Conservation (phyloP, 805 yeast species). For the Candida ipomoeae region DNA sequence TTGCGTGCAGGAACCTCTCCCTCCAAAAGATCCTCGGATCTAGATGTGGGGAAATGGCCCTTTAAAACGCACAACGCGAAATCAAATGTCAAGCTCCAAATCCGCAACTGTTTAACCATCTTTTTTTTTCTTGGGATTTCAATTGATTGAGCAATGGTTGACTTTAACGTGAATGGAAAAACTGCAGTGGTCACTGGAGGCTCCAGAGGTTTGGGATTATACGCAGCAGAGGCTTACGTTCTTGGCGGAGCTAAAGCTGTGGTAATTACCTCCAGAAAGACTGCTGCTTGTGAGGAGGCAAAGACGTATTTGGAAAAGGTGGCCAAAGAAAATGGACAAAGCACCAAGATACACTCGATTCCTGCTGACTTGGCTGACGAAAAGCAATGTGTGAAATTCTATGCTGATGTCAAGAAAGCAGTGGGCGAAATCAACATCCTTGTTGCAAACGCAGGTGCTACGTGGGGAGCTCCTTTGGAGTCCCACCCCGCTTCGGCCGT, state of each 20-base stretch:
- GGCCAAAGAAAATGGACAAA: constrained; percentile 32
- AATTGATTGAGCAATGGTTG: constrained; percentile 29
- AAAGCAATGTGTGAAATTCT: constrained; percentile 45
- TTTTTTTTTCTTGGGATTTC: not conserved
- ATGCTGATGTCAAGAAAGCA: constrained; percentile 33
- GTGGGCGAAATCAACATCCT: constrained; percentile 54
- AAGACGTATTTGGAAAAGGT: constrained; percentile 36
- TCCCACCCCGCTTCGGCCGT: constrained; percentile 59
- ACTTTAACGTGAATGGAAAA: constrained; percentile 53
- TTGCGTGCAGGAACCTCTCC: not conserved
- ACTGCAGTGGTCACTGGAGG: constrained; percentile 71
- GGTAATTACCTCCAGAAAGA: constrained; percentile 62
- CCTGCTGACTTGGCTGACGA: constrained; percentile 55
- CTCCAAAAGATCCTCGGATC: constrained; percentile 1
- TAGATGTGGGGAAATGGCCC: not conserved
- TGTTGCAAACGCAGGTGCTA: constrained; percentile 75
- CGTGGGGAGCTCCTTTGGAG: constrained; percentile 68
- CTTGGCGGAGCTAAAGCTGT: constrained; percentile 59
- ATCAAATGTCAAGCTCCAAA: not conserved
- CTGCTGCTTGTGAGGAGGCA: constrained; percentile 57
- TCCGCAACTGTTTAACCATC: not conserved
- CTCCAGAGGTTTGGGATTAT: constrained; percentile 67
- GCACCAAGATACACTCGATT: constrained; percentile 36
- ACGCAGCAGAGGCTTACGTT: constrained; percentile 62
- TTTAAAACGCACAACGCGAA: not conserved